phyloP scores from a whole-genome alignment of 2,329 filamentous ascomycete species.

The Torrubiella hemipterigena region DNA sequence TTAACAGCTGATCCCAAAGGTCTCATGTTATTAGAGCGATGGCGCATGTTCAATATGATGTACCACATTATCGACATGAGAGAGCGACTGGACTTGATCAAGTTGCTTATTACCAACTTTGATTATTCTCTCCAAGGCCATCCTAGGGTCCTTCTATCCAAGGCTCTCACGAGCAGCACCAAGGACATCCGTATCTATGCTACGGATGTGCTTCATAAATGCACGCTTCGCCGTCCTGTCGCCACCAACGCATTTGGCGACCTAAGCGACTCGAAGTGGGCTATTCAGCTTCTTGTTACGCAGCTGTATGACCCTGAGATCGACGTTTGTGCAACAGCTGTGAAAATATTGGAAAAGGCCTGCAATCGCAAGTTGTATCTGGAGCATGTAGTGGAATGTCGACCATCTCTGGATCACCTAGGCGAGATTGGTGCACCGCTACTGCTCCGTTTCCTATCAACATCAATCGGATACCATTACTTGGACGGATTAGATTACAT shows the following conservation, averaged over 20 bases:
- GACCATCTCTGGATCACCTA: slow-evolving; percentile 85
- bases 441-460: slow-evolving; percentile 83
- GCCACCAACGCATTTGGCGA: slow-evolving; percentile 20
- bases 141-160: slow-evolving; percentile 82
- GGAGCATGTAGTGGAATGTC: slow-evolving; percentile 93
- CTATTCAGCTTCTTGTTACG: slow-evolving; percentile 91
- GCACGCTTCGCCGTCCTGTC: slow-evolving; percentile 47
- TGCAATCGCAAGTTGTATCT: slow-evolving; percentile 86
- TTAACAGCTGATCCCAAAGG: slow-evolving; percentile 75
- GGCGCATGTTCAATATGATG: slow-evolving; percentile 99
- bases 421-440: slow-evolving; percentile 94
- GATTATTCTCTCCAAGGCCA: slow-evolving; percentile 86
- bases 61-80: slow-evolving; percentile 93
- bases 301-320: slow-evolving; percentile 96
- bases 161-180: slow-evolving; percentile 81
- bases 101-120: slow-evolving; percentile 77
- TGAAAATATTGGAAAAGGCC: slow-evolving; percentile 94
- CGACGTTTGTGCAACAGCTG: slow-evolving; percentile 88
- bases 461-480: slow-evolving; percentile 95
- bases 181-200: slow-evolving; percentile 87
- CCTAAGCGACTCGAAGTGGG: slow-evolving; percentile 75
- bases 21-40: slow-evolving; percentile 80
- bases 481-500: slow-evolving; percentile 96
- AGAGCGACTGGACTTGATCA: slow-evolving; percentile 83
- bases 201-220: slow-evolving; percentile 77